Percentiles rank a stretch among this genome's conserved stretches.
Evolutionary conservation across 495 filamentous ascomycete species (phyloP).

Genomic region (Xylaria flabelliformis): DNA sequence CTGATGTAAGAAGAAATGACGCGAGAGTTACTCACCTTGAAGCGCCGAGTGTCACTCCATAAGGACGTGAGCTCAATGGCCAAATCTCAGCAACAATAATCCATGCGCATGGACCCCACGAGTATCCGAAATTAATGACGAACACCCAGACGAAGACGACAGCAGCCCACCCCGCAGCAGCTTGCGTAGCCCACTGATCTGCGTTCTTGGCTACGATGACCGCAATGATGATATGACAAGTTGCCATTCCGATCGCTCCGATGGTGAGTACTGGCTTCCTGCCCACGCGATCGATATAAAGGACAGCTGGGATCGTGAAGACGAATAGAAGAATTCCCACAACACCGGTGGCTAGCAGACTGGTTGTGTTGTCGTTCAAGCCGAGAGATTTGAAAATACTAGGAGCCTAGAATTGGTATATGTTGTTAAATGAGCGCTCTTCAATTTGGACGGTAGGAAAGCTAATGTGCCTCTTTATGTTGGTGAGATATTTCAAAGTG

Average conservation of each 20-base stretch:
- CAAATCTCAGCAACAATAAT: conserved; percentile 76
- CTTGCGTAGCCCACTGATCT: conserved; percentile 62
- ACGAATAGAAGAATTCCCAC: conserved; percentile 79
- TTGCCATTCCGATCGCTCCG: conserved; percentile 64
- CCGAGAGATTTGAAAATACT: conserved; percentile 76
- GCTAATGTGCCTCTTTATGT: background rate
- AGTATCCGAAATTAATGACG: conserved; percentile 81
- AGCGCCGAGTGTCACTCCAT: conserved; percentile 75
- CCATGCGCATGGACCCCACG: conserved; percentile 76
- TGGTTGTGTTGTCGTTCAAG: conserved; percentile 64
- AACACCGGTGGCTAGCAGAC: conserved; percentile 78
- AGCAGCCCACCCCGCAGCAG: conserved; percentile 75
- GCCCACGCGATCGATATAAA: conserved; percentile 68
- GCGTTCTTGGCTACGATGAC: conserved; percentile 72
- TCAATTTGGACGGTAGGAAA: background rate
- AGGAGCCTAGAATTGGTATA: conserved; percentile 62
- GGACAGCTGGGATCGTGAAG: conserved; percentile 70
- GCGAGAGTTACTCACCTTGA: conserved; percentile 37
- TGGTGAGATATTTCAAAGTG: background rate
- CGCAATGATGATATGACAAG: conserved; percentile 75
- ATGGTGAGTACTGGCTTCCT: conserved; percentile 63
- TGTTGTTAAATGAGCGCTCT: background rate
- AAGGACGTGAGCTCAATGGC: conserved; percentile 74
- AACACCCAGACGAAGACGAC: conserved; percentile 85
- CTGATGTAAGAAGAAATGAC: background rate